Percentiles rank a stretch among this genome's conserved stretches.
Evolutionary conservation across 2,329 filamentous ascomycete species (phyloP).

Genomic region (Berkeleyomyces basicola): DNA sequence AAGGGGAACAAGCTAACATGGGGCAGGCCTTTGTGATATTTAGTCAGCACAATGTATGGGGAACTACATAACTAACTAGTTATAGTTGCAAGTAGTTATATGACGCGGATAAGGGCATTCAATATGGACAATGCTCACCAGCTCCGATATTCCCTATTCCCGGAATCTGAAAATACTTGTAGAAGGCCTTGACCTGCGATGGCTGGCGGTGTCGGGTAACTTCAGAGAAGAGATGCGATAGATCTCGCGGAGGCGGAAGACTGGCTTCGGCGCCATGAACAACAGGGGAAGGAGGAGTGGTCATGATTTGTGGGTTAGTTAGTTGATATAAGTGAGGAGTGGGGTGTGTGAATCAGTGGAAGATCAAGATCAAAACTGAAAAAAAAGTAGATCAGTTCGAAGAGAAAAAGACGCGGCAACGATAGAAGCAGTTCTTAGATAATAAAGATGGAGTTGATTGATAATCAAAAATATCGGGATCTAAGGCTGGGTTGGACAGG

Average conservation of each 20-base stretch:
- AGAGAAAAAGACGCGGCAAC: too few relatives aligned
- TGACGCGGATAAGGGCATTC: too few relatives aligned
- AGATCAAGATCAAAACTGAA: too few relatives aligned
- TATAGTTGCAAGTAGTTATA: too few relatives aligned
- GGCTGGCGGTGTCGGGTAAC: slow-evolving; percentile 46
- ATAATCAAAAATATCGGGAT: slow-evolving; percentile 6
- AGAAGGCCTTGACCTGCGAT: slow-evolving; percentile 63
- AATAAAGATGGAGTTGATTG: slow-evolving; percentile 6
- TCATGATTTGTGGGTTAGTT: not conserved
- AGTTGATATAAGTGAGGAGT: not conserved
- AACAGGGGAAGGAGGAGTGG: not conserved
- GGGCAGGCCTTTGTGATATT: slow-evolving; percentile 46
- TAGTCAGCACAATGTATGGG: not conserved
- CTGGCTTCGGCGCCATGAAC: not conserved
- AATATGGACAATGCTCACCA: slow-evolving; percentile 27
- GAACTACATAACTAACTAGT: not conserved
- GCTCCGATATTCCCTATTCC: slow-evolving; percentile 46
- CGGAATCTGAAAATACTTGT: slow-evolving; percentile 62
- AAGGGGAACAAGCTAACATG: slow-evolving; percentile 74
- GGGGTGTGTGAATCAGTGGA: too few relatives aligned
- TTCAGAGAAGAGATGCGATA: slow-evolving; percentile 64
- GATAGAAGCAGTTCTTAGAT: not conserved
- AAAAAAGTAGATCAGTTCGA: too few relatives aligned
- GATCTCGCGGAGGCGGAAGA: slow-evolving; percentile 41
- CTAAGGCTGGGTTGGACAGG: not conserved